Evolutionary conservation across 305 asterid species (phyloP).

Genomic region (Fraxinus baroniana): DNA sequence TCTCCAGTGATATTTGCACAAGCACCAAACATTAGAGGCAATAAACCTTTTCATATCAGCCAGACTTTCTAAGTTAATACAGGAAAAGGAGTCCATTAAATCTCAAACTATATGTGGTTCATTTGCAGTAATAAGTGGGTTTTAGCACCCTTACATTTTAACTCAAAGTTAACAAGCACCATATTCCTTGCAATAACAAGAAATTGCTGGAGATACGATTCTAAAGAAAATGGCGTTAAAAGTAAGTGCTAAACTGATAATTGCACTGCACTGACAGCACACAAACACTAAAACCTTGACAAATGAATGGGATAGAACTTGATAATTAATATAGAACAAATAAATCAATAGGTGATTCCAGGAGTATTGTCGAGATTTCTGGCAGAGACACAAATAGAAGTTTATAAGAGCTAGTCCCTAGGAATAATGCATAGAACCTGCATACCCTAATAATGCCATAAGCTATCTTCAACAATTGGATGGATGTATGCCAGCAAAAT

Average conservation of each 20-base stretch:
- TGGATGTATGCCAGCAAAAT: background rate
- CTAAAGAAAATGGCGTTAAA: background rate
- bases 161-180: background rate
- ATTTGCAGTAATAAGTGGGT: background rate
- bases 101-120: background rate
- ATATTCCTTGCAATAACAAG: background rate
- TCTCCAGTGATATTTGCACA: conserved; percentile 9
- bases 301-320: background rate
- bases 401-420: background rate
- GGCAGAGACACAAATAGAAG: background rate
- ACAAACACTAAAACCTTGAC: background rate
- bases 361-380: background rate
- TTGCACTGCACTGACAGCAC: background rate
- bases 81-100: background rate
- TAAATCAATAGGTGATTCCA: background rate
- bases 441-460: background rate
- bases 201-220: background rate
- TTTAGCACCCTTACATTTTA: background rate
- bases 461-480: background rate
- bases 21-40: conserved; percentile 11
- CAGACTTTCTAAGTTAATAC: background rate
- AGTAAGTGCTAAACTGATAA: background rate
- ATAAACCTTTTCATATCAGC: background rate
- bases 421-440: background rate
- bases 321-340: background rate